Percentiles rank a stretch among this genome's conserved stretches.
Conservation (phyloP, 108 stramenopile genomes). For the Nannochloropsis salina region DNA sequence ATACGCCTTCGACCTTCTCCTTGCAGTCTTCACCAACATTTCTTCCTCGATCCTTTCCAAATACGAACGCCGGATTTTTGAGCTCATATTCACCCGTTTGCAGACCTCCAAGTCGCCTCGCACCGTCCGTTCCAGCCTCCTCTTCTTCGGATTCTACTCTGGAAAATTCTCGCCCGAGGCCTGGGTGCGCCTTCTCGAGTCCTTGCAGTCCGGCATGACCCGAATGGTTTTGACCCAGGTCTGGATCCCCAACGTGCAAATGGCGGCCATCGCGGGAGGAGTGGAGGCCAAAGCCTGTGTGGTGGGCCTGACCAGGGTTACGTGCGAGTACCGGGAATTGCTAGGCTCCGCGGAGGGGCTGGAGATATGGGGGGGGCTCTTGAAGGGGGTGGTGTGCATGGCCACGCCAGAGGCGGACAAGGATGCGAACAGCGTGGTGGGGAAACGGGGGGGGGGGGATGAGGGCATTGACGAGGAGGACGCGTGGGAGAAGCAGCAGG, state of each 20-base stretch:
- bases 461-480: background rate
- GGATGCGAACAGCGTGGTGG: background rate
- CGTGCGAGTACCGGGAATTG: background rate
- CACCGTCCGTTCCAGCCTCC: background rate
- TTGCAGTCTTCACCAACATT: conserved; percentile 60
- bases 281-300: background rate
- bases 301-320: background rate
- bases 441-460: background rate
- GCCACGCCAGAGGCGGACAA: background rate
- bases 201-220: background rate
- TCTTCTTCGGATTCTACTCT: background rate
- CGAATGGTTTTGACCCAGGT: background rate
- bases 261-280: conserved; percentile 4
- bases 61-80: background rate
- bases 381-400: background rate
- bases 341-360: background rate
- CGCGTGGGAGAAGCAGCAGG: conserved; percentile 6
- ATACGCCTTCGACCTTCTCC: conserved; percentile 68
- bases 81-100: conserved; percentile 14
- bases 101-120: conserved; percentile 1
- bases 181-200: background rate
- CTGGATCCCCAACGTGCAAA: background rate
- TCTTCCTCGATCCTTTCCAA: background rate
- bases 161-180: conserved; percentile 4
- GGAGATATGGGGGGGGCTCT: background rate